phyloP scores from a whole-genome alignment of 2,329 filamentous ascomycete genomes.

The Ceratocystis ficicola region DNA sequence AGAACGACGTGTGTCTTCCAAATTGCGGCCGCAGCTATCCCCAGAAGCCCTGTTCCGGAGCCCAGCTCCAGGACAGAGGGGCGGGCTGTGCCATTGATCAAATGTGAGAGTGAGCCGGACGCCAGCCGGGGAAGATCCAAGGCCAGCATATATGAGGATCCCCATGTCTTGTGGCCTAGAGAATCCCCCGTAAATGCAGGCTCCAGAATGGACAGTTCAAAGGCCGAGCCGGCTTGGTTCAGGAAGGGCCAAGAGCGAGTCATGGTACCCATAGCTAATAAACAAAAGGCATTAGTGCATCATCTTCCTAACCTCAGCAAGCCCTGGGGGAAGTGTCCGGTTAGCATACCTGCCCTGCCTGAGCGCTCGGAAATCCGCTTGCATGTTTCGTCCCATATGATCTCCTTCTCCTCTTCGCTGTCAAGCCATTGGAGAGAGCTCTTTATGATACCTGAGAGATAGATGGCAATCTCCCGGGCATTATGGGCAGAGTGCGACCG shows the following conservation, averaged over 20 bases:
- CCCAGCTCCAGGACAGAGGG: constrained; percentile 61
- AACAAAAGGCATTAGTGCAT: background rate
- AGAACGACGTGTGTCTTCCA: constrained; percentile 56
- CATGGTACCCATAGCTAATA: constrained; percentile 44
- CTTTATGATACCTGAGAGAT: constrained; percentile 57
- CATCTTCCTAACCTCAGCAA: too few relatives aligned
- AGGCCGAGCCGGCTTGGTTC: constrained; percentile 26
- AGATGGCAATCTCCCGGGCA: constrained; percentile 46
- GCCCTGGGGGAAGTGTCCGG: too few relatives aligned
- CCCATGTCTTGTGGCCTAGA: constrained; percentile 91
- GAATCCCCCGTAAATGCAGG: constrained; percentile 71
- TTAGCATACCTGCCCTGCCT: constrained; percentile 51
- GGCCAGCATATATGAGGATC: constrained; percentile 74
- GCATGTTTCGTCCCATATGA: constrained; percentile 67
- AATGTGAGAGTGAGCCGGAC: constrained; percentile 34
- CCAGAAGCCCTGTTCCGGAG: constrained; percentile 82
- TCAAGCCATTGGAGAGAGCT: constrained; percentile 57
- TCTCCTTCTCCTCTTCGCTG: constrained; percentile 52
- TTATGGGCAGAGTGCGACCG: constrained; percentile 33
- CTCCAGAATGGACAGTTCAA: constrained; percentile 66
- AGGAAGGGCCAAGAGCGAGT: constrained; percentile 43
- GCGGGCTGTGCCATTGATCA: constrained; percentile 32
- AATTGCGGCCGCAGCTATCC: constrained; percentile 66
- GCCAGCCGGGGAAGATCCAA: constrained; percentile 49
- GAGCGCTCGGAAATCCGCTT: constrained; percentile 72